Percentiles rank a stretch among this genome's conserved stretches.
Evolutionary conservation across 805 yeast species (phyloP).

Genomic region (Saturnispora quitensis): DNA sequence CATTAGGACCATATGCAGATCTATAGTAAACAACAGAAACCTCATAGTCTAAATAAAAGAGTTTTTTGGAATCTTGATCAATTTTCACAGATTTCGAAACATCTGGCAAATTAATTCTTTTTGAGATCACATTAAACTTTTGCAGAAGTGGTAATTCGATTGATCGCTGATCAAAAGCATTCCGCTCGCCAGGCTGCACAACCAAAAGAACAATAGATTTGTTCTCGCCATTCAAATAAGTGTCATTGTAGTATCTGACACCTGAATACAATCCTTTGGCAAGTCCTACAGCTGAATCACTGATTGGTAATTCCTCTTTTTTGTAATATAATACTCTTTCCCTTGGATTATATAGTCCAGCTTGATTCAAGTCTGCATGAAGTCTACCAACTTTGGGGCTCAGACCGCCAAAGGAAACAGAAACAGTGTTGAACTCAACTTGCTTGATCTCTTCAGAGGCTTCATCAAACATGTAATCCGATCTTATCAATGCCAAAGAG

Average conservation of each 20-base stretch:
- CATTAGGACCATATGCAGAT: slow-evolving; percentile 80
- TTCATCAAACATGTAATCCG: slow-evolving; percentile 72
- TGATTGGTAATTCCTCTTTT: slow-evolving; percentile 45
- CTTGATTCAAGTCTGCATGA: slow-evolving; percentile 55
- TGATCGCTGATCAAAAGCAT: slow-evolving; percentile 84
- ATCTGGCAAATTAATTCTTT: slow-evolving; percentile 60
- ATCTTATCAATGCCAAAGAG: slow-evolving; percentile 77
- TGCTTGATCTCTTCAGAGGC: slow-evolving; percentile 62
- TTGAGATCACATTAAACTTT: slow-evolving; percentile 47
- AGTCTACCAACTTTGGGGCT: slow-evolving; percentile 70
- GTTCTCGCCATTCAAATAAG: slow-evolving; percentile 15
- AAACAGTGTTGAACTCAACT: slow-evolving; percentile 92
- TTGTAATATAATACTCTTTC: slow-evolving; percentile 36
- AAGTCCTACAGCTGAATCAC: slow-evolving; percentile 52
- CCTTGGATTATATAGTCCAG: slow-evolving; percentile 44
- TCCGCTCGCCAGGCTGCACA: slow-evolving; percentile 79
- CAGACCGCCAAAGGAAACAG: slow-evolving; percentile 91
- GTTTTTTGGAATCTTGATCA: slow-evolving; percentile 35
- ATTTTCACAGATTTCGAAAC: slow-evolving; percentile 36
- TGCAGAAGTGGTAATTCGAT: slow-evolving; percentile 63
- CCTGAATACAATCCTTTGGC: slow-evolving; percentile 67
- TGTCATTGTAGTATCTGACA: slow-evolving; percentile 42
- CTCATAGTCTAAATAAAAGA: slow-evolving; percentile 52
- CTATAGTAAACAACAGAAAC: slow-evolving; percentile 86
- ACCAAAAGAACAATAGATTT: slow-evolving; percentile 60